Base-by-base conservation (phyloP, 345 rosid genomes). In the Arabis hirsuta region DNA sequence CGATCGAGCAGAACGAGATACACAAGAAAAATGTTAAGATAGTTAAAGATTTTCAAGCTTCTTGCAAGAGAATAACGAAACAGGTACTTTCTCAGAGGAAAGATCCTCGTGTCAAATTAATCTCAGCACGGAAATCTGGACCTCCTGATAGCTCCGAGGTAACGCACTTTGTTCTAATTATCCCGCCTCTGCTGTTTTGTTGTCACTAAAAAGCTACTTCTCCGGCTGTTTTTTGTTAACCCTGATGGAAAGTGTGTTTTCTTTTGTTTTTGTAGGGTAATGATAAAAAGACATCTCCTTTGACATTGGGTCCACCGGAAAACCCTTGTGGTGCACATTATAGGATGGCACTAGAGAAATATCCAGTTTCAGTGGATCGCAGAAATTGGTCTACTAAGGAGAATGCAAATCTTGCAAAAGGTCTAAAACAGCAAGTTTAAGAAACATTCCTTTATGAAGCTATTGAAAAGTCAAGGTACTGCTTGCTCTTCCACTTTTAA, bases 1-100 rank as follows among this genome's bases (percentile, higher is more conserved):
- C 87, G 70, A 85, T 90, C 50, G 96, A 85, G 89, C 89, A 86
- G 87, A 91, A 86, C 81, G 82, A 84, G 85, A 82, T 86, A 79
- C 79, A 87, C 84, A 83, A 66, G 83, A 82, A 88, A 46, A 89
- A 91, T 55, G 85, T 91, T 65, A 81, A 84, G 75, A 78, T 86
- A 62, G 82, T 95, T 36, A 84, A 81, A 78, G 89, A 88, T 62
- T 86, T 91, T 73, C 96, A 88, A 81, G 79, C 78, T 76, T 74
- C 86, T 77, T 86, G 99, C 83, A 87, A 81, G 81, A 82, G 71
- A 63, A 73, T 70, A 60, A 85, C 92, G 19, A 91, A 88, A 46
- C 81, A 76, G 73, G 88, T 87, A 51, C 80, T 91, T 39, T 79
- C 89, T 10, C 88, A 78, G 76, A 83, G 81, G 79, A 88, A 87